Evolutionary conservation across 2,329 filamentous ascomycete species (phyloP).

Genomic region (Chalaropsis ovoidea): DNA sequence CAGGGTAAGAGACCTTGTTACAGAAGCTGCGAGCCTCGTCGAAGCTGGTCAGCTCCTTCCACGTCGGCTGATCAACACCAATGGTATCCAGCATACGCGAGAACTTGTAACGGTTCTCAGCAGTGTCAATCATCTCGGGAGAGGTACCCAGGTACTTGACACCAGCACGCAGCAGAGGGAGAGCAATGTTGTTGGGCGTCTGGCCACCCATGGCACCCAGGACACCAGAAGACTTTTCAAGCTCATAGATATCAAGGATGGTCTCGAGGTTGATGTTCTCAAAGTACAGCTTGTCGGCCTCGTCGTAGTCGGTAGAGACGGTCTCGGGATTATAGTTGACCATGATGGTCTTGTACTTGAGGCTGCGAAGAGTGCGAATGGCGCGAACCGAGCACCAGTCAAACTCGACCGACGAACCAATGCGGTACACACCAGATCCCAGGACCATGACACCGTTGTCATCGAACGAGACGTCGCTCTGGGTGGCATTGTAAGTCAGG

Average conservation of each 20-base stretch:
- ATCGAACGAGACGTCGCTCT: constrained; percentile 72
- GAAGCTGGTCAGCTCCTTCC: constrained; percentile 95
- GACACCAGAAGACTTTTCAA: constrained; percentile 74
- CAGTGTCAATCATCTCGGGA: constrained; percentile 96
- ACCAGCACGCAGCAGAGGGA: constrained; percentile 77
- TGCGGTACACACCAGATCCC: constrained; percentile 91
- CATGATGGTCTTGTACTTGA: constrained; percentile 91
- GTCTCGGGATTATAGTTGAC: constrained; percentile 91
- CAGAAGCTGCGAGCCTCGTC: constrained; percentile 84
- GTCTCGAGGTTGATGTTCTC: constrained; percentile 90
- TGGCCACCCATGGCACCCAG: constrained; percentile 95
- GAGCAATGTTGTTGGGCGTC: constrained; percentile 93
- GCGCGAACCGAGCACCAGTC: constrained; percentile 97
- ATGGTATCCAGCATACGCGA: constrained; percentile 95
- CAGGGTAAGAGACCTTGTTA: constrained; percentile 78
- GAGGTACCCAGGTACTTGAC: constrained; percentile 92
- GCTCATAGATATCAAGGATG: constrained; percentile 83
- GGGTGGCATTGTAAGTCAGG: constrained; percentile 84
- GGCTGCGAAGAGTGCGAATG: constrained; percentile 76
- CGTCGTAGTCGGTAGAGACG: constrained; percentile 82
- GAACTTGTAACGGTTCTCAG: constrained; percentile 98
- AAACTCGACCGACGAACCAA: constrained; percentile 95
- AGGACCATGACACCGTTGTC: constrained; percentile 95
- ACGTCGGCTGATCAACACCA: constrained; percentile 87
- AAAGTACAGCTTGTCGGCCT: constrained; percentile 90